A percentile compares a stretch with the other conserved stretches of the same genome.
Evolutionary conservation across 1,284 basidiomycete genomes (phyloP).

Genomic region (Hymenochaete sp.): DNA sequence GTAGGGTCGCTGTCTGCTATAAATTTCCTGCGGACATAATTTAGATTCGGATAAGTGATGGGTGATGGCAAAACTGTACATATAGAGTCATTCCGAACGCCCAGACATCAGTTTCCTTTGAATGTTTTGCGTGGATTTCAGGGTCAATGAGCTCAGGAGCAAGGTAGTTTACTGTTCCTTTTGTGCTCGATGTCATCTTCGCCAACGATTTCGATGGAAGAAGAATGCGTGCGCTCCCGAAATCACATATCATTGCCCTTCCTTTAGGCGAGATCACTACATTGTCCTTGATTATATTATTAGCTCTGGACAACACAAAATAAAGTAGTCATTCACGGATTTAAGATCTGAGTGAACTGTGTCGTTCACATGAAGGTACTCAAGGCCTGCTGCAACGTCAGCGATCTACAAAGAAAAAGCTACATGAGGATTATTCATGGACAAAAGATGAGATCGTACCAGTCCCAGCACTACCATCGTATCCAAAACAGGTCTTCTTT

Average conservation of each 20-base stretch:
- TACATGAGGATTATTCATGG: background rate
- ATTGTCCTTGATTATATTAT: background rate
- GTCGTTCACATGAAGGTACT: constrained; percentile 1
- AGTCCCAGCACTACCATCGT: background rate
- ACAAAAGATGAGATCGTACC: background rate
- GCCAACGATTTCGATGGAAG: background rate
- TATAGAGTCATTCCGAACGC: constrained; percentile 9
- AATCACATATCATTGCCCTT: constrained; percentile 4
- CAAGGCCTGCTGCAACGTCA: constrained; percentile 4
- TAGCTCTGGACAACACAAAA: background rate
- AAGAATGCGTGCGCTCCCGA: constrained; percentile 3
- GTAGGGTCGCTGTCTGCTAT: no score
- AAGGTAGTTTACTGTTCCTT: constrained; percentile 3
- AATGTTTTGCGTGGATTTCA: background rate
- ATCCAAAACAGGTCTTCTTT: background rate
- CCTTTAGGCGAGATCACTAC: background rate
- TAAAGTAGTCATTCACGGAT: constrained; percentile 1
- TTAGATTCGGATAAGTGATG: no score
- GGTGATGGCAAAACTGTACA: background rate
- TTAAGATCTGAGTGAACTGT: constrained; percentile 9
- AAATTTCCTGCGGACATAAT: no score
- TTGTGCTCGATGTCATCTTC: background rate
- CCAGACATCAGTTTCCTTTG: constrained; percentile 7
- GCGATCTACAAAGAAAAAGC: constrained; percentile 1
- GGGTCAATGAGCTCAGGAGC: constrained; percentile 3